Percentiles rank a stretch among this genome's conserved stretches.
phyloP scores from a whole-genome alignment of 257 asterid species.

The Haberlea rhodopensis region DNA sequence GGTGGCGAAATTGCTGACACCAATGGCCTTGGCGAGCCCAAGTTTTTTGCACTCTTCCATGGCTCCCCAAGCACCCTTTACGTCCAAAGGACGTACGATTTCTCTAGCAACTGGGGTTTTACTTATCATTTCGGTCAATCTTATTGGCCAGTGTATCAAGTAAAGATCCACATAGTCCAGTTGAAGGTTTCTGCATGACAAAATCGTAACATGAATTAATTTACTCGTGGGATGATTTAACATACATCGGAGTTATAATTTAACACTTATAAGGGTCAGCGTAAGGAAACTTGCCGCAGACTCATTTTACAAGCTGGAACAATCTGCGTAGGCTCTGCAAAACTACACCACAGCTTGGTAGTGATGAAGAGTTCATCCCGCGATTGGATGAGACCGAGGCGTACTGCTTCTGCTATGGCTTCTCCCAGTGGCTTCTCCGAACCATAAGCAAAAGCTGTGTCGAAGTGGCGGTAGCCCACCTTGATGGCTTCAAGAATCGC shows the following conservation, averaged over 20 bases:
- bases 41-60: constrained; percentile 62
- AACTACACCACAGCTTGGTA: constrained; percentile 57
- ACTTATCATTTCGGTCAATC: constrained; percentile 32
- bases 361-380: constrained; percentile 62
- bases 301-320: constrained; percentile 57
- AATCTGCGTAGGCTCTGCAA: constrained; percentile 41
- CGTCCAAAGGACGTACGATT: constrained; percentile 36
- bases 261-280: no score
- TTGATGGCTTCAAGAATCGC: constrained; percentile 55
- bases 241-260: no score
- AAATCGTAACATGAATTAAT: no score
- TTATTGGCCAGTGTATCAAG: constrained; percentile 52
- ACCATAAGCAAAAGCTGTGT: constrained; percentile 54
- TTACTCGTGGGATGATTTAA: no score
- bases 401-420: constrained; percentile 47
- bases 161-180: constrained; percentile 66
- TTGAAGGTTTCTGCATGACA: constrained; percentile 37
- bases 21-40: constrained; percentile 65
- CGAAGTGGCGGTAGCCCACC: constrained; percentile 66
- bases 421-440: constrained; percentile 55
- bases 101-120: constrained; percentile 31
- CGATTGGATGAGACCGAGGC: constrained; percentile 44
- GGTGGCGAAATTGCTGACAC: constrained; percentile 64
- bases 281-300: constrained; percentile 40
- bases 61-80: constrained; percentile 57